Conservation (phyloP, 2,329 filamentous ascomycete genomes). For the Neopestalotiopsis rosae region DNA sequence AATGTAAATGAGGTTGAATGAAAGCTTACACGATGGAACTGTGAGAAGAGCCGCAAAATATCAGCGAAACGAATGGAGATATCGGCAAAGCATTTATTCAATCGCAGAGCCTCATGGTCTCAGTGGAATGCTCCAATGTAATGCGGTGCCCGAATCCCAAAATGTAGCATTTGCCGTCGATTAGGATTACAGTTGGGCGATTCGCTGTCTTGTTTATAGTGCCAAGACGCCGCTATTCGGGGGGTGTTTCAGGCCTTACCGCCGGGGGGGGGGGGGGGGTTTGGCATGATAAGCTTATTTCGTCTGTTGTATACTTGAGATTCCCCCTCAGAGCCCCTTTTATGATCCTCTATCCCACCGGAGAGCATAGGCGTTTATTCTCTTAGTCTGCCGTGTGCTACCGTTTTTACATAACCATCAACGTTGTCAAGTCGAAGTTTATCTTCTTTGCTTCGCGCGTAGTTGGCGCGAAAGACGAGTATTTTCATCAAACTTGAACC, state of each 20-base stretch:
- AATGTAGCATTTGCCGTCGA: not conserved
- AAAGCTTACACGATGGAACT: not conserved
- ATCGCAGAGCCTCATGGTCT: not conserved
- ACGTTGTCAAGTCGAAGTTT: not conserved
- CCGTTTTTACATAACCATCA: not conserved
- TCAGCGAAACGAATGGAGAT: not conserved
- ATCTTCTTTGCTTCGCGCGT: not conserved
- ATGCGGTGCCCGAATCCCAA: not conserved
- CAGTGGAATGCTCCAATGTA: not conserved
- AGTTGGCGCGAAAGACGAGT: not conserved
- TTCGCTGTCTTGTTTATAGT: constrained; percentile 12
- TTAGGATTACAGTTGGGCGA: not conserved
- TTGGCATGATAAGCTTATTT: constrained; percentile 6
- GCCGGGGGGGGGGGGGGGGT: too few relatives aligned
- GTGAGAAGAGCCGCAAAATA: not conserved
- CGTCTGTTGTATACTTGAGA: not conserved
- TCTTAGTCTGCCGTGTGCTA: not conserved
- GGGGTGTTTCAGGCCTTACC: constrained; percentile 8
- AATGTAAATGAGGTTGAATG: not conserved
- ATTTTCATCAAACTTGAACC: too few relatives aligned
- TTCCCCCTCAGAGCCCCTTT: not conserved
- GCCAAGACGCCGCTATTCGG: constrained; percentile 5
- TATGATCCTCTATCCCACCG: not conserved
- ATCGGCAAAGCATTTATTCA: not conserved
- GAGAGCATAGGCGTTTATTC: not conserved